Evolutionary conservation across 2,329 filamentous ascomycete genomes (phyloP).

Genomic region (Pseudopithomyces maydicus): DNA sequence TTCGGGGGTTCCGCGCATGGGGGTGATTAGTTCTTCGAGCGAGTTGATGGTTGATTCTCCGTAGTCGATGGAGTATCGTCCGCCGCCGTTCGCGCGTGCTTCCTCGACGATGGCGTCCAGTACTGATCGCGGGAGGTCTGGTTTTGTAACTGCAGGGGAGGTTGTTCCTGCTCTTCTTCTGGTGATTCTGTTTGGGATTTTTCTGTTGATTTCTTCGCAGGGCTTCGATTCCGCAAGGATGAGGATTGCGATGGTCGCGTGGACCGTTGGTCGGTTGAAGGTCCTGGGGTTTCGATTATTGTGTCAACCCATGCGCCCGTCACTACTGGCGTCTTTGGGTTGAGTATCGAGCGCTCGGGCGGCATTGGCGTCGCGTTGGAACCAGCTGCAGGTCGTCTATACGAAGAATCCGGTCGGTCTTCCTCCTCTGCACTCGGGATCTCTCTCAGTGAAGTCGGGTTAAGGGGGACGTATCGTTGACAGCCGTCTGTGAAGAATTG

Average conservation of each 20-base stretch:
- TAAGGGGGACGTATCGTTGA: conserved; percentile 2
- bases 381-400: conserved; percentile 12
- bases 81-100: conserved; percentile 37
- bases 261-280: conserved; percentile 25
- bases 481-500: conserved; percentile 19
- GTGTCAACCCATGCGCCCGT: conserved; percentile 57
- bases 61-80: conserved; percentile 31
- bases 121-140: conserved; percentile 38
- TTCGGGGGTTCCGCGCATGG: conserved; percentile 17
- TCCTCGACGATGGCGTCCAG: conserved; percentile 49
- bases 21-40: conserved; percentile 51
- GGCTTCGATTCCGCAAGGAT: conserved; percentile 24
- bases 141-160: conserved; percentile 16
- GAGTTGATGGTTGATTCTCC: conserved; percentile 56
- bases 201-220: conserved; percentile 18
- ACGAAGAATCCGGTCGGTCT: conserved; percentile 6
- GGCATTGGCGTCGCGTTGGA: conserved; percentile 37
- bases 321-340: conserved; percentile 51
- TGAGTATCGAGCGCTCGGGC: conserved; percentile 21
- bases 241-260: conserved; percentile 16
- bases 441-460: neutral
- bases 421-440: conserved; percentile 4
- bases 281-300: conserved; percentile 52
- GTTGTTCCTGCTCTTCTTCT: conserved; percentile 4
- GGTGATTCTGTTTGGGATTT: conserved; percentile 7